Evolutionary conservation across 805 yeast species (phyloP).

Genomic region (Candida piceae): DNA sequence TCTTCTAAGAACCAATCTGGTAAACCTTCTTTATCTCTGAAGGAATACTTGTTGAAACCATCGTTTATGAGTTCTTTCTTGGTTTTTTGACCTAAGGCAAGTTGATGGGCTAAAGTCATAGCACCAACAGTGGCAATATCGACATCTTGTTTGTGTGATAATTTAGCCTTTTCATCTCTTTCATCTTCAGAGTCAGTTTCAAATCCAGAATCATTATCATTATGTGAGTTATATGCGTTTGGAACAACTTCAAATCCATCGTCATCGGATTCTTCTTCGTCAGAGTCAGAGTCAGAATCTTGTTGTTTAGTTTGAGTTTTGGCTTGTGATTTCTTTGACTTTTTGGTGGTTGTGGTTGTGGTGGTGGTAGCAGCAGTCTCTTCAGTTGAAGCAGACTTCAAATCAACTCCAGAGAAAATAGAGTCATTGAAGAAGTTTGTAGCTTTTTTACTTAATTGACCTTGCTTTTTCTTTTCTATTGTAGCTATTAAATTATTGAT

Average conservation of each 20-base stretch:
- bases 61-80: conserved; percentile 87
- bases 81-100: conserved; percentile 82
- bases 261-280: conserved; percentile 17
- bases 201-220: conserved; percentile 37
- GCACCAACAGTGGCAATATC: conserved; percentile 92
- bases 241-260: conserved; percentile 41
- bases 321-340: too few relatives aligned
- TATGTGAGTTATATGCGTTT: conserved; percentile 33
- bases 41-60: conserved; percentile 87
- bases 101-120: conserved; percentile 95
- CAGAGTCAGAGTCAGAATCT: conserved; percentile 18
- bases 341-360: too few relatives aligned
- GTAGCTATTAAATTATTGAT: conserved; percentile 56
- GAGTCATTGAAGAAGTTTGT: conserved; percentile 44
- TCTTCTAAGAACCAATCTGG: conserved; percentile 98
- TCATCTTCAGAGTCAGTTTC: conserved; percentile 51
- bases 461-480: conserved; percentile 39
- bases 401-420: conserved; percentile 45
- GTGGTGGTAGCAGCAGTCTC: conserved; percentile 6
- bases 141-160: conserved; percentile 55
- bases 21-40: conserved; percentile 83
- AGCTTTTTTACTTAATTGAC: conserved; percentile 40
- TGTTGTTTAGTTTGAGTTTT: too few relatives aligned
- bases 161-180: conserved; percentile 35
- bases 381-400: conserved; percentile 24